Evolutionary conservation across 2,329 filamentous ascomycete species (phyloP).

Genomic region (Verticillium albo-atrum): DNA sequence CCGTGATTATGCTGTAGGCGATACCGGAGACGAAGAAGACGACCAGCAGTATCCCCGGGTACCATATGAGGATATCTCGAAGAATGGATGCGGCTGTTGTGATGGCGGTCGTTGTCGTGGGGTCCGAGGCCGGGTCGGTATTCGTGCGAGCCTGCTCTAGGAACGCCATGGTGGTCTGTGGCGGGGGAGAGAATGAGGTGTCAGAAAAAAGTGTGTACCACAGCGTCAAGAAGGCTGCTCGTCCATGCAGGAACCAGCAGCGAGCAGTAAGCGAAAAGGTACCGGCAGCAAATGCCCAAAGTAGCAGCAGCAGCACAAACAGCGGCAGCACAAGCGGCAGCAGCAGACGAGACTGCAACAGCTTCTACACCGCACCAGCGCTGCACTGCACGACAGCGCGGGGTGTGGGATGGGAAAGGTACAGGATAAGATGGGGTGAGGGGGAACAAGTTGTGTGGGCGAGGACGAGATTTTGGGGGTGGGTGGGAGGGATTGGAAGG

Average conservation of each 20-base stretch:
- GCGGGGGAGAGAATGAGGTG: slow-evolving; percentile 5
- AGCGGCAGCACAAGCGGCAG: background rate
- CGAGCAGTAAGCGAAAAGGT: background rate
- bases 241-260: background rate
- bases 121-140: slow-evolving; percentile 5
- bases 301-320: background rate
- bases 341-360: background rate
- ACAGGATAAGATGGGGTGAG: background rate
- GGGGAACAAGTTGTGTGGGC: background rate
- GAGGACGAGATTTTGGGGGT: background rate
- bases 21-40: slow-evolving; percentile 47
- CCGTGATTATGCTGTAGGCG: slow-evolving; percentile 48
- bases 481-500: background rate
- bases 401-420: background rate
- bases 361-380: background rate
- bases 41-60: slow-evolving; percentile 47
- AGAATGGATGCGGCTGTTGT: slow-evolving; percentile 37
- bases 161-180: slow-evolving; percentile 26
- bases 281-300: slow-evolving; percentile 5
- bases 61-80: slow-evolving; percentile 43
- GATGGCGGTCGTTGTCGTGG: slow-evolving; percentile 13
- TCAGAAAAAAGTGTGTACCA: slow-evolving; percentile 5
- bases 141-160: slow-evolving; percentile 20
- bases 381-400: background rate
- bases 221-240: background rate